Evolutionary conservation across 2,329 filamentous ascomycete species (phyloP).

Genomic region (Penicillium sp.): DNA sequence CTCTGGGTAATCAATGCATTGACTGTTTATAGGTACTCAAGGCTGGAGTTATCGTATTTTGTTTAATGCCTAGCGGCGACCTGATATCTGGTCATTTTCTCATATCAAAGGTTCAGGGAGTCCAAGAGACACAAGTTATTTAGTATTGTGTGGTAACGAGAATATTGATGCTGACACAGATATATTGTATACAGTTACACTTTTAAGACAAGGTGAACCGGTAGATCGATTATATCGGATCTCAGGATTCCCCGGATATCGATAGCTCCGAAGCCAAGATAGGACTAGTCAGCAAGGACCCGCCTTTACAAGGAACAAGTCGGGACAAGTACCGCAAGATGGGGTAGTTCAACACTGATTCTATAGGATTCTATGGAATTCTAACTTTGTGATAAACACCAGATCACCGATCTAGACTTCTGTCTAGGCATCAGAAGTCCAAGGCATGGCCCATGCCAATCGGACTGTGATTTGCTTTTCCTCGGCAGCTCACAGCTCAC

Average conservation of each 20-base stretch:
- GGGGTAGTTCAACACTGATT: background rate
- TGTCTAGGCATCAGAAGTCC: background rate
- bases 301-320: background rate
- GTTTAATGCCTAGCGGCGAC: too few species aligned
- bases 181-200: background rate
- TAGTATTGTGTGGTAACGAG: too few species aligned
- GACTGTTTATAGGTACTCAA: slow-evolving; percentile 18
- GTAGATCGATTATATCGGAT: too few species aligned
- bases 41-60: too few species aligned
- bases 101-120: too few species aligned
- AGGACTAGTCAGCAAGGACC: background rate
- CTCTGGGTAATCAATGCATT: slow-evolving; percentile 13
- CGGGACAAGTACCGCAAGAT: background rate
- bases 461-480: background rate
- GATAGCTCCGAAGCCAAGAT: background rate
- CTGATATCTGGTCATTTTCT: too few species aligned
- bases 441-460: background rate
- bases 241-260: background rate
- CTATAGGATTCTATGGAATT: slow-evolving; percentile 8
- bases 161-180: too few species aligned
- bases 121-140: too few species aligned
- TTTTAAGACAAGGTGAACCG: background rate
- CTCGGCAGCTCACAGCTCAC: background rate
- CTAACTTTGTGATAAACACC: too few species aligned
- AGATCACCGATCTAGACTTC: background rate